Base-by-base conservation (phyloP, 1,284 basidiomycete genomes). In the Boletus subluridellus region DNA sequence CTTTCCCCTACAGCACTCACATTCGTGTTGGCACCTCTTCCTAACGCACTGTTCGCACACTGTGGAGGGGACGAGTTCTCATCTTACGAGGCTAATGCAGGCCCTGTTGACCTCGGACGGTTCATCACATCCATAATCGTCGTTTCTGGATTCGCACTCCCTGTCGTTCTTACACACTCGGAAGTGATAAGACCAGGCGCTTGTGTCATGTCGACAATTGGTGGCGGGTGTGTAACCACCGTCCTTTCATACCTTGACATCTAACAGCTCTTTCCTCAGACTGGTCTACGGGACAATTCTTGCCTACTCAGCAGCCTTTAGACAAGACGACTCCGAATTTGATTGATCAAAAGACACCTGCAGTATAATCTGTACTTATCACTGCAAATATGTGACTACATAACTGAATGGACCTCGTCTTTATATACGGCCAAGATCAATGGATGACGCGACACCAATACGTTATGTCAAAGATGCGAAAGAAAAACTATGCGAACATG, bases 221-320 rank as follows among this genome's bases (percentile, higher is more conserved):
- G 97, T 28, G 97, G 97, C 74, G 86, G 83, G 89, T 92, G 72
- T 48, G 49, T 61, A 45, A 32, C 46, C 30, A 15, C 41, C 28
- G 17, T 59, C 52, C 39, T 11, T 50, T n/a, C 47, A 38, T 14
- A 35, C 28, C 38, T 44, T 21, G 11, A 6, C 17, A 28, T 44
- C 30, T 24, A 30, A 55, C 49, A 38, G 15, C 26, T 51, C 17
- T n/a, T 30, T 41, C 51, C 38, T 48, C 54, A 91, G 88, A 39
- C 80, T 98, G 61, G 94, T 99, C 2, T 99, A 99, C 71, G 93
- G 90, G 5, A 99, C 97, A 11, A 97, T 96, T 65, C 65, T 94
- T 62, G 86, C 90, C 14, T 96, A 95, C 72, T 83, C 88, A 48
- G 91, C 92, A 44, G 87, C 87, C 58, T 95, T 97, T 75, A 86